Evolutionary conservation across 768 basidiomycete species (phyloP).

Genomic region (Trametes gibbosa): DNA sequence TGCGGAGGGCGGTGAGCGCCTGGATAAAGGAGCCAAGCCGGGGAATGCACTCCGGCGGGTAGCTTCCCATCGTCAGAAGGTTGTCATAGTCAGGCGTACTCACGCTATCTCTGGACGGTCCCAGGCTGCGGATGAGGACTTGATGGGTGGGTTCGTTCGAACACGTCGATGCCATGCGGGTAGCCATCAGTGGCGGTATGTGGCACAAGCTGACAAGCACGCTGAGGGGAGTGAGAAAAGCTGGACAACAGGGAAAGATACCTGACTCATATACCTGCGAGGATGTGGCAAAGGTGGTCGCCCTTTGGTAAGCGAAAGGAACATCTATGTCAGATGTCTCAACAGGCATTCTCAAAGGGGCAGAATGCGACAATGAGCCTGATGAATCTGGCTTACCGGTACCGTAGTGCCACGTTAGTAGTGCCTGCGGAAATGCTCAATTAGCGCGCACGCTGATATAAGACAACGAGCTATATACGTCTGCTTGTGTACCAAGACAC

Average conservation of each 20-base stretch:
- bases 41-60: slow-evolving; percentile 4
- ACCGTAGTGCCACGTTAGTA: too few species aligned
- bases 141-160: neutral
- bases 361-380: neutral
- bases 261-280: neutral
- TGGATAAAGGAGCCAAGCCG: neutral
- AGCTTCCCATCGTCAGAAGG: neutral
- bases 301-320: neutral
- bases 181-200: neutral
- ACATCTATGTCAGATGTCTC: neutral
- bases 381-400: neutral
- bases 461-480: neutral
- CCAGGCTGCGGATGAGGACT: slow-evolving; percentile 5
- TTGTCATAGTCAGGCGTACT: neutral
- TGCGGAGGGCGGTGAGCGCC: neutral
- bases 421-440: neutral
- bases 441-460: too few species aligned
- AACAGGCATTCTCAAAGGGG: neutral
- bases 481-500: too few species aligned
- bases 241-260: neutral
- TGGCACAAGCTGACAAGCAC: neutral
- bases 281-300: neutral
- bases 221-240: neutral
- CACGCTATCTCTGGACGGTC: neutral
- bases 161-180: neutral